Evolutionary conservation across 441 rosid genomes (phyloP).

Genomic region (Daphne laureola): DNA sequence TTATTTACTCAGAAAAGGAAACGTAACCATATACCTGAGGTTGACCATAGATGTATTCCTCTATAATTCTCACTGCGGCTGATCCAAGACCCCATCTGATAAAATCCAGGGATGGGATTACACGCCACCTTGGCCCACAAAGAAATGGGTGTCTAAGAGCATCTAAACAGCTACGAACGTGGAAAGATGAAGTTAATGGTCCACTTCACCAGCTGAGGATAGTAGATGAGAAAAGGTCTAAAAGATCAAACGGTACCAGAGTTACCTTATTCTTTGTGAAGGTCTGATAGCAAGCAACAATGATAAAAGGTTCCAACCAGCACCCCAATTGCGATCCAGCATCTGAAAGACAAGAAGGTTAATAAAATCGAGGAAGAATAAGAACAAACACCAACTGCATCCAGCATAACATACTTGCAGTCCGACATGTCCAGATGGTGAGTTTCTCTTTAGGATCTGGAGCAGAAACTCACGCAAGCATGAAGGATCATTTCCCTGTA

Average conservation of each 20-base stretch:
- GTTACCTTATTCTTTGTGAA: constrained; percentile 78
- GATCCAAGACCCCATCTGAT: constrained; percentile 98
- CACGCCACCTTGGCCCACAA: constrained; percentile 96
- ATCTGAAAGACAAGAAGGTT: constrained; percentile 39
- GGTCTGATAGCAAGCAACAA: constrained; percentile 71
- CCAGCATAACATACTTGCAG: constrained; percentile 45
- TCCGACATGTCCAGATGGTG: constrained; percentile 67
- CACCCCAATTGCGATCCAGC: constrained; percentile 94
- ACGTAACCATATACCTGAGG: constrained; percentile 52
- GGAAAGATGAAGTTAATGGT: background rate
- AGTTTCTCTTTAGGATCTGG: constrained; percentile 49
- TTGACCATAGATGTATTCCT: constrained; percentile 76
- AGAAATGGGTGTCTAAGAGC: constrained; percentile 91
- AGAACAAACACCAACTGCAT: constrained; percentile 1
- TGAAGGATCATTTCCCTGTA: constrained; percentile 87
- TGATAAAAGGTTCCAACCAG: constrained; percentile 93
- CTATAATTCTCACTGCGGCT: constrained; percentile 78
- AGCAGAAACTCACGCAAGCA: constrained; percentile 85
- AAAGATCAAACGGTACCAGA: background rate
- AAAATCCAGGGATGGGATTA: constrained; percentile 78
- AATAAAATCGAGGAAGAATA: background rate
- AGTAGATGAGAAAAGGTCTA: background rate
- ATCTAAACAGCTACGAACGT: constrained; percentile 56
- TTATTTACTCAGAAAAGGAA: background rate
- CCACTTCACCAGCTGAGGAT: background rate